Base-by-base conservation (phyloP, 805 yeast species). In the Jamesozyma spencerorum region DNA sequence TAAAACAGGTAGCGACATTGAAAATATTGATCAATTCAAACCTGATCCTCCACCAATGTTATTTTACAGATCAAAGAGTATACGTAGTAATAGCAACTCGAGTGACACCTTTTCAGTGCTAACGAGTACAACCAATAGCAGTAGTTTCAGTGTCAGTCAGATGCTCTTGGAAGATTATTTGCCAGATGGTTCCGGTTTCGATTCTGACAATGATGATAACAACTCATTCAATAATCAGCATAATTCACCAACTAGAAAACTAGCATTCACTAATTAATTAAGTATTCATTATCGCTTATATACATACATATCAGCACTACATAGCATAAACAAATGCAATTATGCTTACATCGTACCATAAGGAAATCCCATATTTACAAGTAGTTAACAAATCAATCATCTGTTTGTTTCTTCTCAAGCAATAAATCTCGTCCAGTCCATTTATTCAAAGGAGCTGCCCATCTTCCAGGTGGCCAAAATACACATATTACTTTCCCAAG, bases 401-500 rank as follows among this genome's bases (percentile, higher is more conserved):
- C n/a, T n/a, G n/a, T n/a, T 12, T 34, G 5, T 13, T 32, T 26
- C 20, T 27, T 34, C 10, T 6, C 6, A 30, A 42, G 20, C 2
- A 55, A 38, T 15, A 49, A 43, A 32, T 48, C 50, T 18, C 58
- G 44, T 1, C 62, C 63, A 1, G 45, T 45, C 42, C 52, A 51
- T 31, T 36, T 31, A 28, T 49, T 39, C 36, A 58, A 38, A 40
- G 52, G 50, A 6, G 50, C 39, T 4, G 81, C 81, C 57, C 72
- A 65, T 44, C 85, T 67, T 24, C 59, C 55, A 2, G 71, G 65
- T 1, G 96, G 97, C 80, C 83, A 85, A 34, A 87, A 60, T 1
- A 88, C 68, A 34, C 64, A 61, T 1, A 74, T 66, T 1, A 82
- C 95, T 52, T 77, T 82, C 1, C 96, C 97, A 10, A 84, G 54